phyloP scores from a whole-genome alignment of 305 asterid genomes.

The Fraxinus paxiana region DNA sequence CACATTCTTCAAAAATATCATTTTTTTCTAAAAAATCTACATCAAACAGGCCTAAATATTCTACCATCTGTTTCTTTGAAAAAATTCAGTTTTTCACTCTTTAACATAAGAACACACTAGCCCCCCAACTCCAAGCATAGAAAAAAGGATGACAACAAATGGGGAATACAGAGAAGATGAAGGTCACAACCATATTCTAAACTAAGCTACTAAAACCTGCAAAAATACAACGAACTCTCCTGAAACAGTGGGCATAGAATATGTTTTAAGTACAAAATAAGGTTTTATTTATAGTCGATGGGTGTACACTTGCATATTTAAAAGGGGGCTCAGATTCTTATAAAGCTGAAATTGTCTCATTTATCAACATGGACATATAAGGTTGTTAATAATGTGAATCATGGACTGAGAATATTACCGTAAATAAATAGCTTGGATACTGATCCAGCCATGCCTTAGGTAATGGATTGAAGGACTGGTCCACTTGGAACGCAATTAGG shows the following conservation, averaged over 20 bases:
- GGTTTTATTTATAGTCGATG: not conserved
- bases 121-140: not conserved
- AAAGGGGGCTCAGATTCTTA: not conserved
- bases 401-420: not conserved
- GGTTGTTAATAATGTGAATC: not conserved
- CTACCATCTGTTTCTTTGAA: not conserved
- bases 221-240: not conserved
- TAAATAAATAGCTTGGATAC: not conserved
- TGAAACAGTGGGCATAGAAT: not conserved
- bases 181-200: not conserved
- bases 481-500: not conserved
- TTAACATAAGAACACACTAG: not conserved
- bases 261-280: not conserved
- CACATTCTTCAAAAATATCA: not conserved
- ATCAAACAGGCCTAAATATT: not conserved
- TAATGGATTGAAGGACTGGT: not conserved
- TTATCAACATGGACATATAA: not conserved
- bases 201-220: not conserved
- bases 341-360: not conserved
- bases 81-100: not conserved
- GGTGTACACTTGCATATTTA: not conserved
- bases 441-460: not conserved
- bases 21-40: not conserved
- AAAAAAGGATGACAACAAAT: not conserved
- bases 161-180: not conserved